Conservation (phyloP, 305 asterid species). For the Fraxinus velutina region DNA sequence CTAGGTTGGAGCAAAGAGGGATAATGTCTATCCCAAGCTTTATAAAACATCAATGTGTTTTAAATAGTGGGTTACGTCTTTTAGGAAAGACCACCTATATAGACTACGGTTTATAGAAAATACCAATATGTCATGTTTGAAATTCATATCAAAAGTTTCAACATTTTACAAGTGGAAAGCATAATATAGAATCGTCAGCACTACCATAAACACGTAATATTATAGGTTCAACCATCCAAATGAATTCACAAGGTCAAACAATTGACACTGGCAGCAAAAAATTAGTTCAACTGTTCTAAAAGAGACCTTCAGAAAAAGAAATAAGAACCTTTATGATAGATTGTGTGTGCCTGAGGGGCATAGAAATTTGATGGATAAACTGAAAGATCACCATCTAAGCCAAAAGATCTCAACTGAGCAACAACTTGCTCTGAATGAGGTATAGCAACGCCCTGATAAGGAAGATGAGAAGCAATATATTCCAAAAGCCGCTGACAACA, state of each 20-base stretch:
- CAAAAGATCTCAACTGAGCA: slow-evolving; percentile 20
- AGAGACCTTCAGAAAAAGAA: background rate
- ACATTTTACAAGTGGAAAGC: background rate
- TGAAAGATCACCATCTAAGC: slow-evolving; percentile 16
- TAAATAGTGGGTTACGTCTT: background rate
- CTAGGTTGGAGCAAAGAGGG: background rate
- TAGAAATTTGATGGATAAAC: slow-evolving; percentile 13
- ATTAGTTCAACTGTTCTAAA: background rate
- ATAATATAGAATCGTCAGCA: background rate
- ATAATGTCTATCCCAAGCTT: background rate
- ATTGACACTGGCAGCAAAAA: background rate
- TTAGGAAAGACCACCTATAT: background rate
- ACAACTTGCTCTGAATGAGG: slow-evolving; percentile 10
- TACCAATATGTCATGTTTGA: background rate
- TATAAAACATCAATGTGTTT: background rate
- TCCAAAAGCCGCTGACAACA: background rate
- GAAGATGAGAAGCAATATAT: background rate
- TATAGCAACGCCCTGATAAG: slow-evolving; percentile 12
- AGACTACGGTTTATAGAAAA: background rate
- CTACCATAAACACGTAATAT: background rate
- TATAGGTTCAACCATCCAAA: background rate
- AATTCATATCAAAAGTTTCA: background rate
- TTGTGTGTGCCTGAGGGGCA: slow-evolving; percentile 11
- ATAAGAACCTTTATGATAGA: slow-evolving; percentile 12
- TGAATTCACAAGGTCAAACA: background rate